Evolutionary conservation across 2,329 filamentous ascomycete genomes (phyloP).

Genomic region (Phyllosticta ampelicida): DNA sequence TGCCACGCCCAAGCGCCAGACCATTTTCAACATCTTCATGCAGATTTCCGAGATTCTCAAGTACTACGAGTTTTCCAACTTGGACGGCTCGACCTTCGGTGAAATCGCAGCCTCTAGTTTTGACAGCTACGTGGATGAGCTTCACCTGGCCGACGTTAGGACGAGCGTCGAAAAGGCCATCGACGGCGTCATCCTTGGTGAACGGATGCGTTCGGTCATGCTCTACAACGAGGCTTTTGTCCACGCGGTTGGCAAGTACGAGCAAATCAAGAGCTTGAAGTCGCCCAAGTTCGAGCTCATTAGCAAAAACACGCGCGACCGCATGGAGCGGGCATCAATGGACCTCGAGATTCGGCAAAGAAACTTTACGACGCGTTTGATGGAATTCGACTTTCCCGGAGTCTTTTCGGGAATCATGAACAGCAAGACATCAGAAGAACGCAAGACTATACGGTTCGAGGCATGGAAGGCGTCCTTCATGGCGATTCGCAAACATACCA

Average conservation of each 20-base stretch:
- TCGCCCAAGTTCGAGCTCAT: slow-evolving; percentile 61
- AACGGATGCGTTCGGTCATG: slow-evolving; percentile 69
- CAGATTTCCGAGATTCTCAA: slow-evolving; percentile 47
- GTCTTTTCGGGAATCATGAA: slow-evolving; percentile 81
- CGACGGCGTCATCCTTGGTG: slow-evolving; percentile 79
- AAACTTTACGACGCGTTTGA: slow-evolving; percentile 60
- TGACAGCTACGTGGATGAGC: slow-evolving; percentile 64
- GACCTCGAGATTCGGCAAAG: slow-evolving; percentile 65
- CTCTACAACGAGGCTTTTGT: slow-evolving; percentile 89
- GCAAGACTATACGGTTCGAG: slow-evolving; percentile 71
- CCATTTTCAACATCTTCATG: slow-evolving; percentile 51
- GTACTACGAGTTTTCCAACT: slow-evolving; percentile 49
- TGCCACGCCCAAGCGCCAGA: slow-evolving; percentile 43
- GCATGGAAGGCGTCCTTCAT: slow-evolving; percentile 68
- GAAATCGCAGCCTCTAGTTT: slow-evolving; percentile 55
- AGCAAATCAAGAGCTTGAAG: slow-evolving; percentile 59
- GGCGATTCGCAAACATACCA: slow-evolving; percentile 61
- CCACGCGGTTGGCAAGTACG: slow-evolving; percentile 76
- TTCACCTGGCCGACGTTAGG: slow-evolving; percentile 68
- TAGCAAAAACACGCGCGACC: slow-evolving; percentile 58
- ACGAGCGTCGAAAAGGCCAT: slow-evolving; percentile 78
- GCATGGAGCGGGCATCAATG: slow-evolving; percentile 71
- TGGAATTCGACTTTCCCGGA: slow-evolving; percentile 83
- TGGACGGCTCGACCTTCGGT: slow-evolving; percentile 53
- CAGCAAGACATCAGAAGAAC: slow-evolving; percentile 66